Evolutionary conservation across 2,329 filamentous ascomycete genomes (phyloP), one percentile per base, ranked within the genome.

Genomic region (Incumbomyces lentus): DNA sequence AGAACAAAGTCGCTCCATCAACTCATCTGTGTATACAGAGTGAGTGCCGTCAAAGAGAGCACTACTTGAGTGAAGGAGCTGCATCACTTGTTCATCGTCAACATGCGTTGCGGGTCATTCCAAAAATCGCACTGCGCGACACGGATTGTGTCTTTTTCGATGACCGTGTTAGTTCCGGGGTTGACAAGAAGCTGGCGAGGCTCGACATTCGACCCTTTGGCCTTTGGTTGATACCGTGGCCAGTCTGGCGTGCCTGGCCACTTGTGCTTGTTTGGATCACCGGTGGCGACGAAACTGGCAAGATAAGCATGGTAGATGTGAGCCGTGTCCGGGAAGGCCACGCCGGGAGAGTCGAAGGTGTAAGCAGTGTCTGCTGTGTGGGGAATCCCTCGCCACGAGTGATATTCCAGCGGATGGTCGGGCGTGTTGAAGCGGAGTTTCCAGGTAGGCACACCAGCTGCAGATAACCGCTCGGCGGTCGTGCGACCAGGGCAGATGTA

Each of bases 391-490:
- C 71, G 0, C 72, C 68, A 7, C 65, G 64, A 11, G 68, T 52
- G 1, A 71, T 55, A 0, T 63, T 68, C 5, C 64, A 64, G 3
- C 70, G 64, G 0, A 74, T 56, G 0, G 74, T 74, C 75, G 75
- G 76, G 54, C 74, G 71, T 50, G 76, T 76, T 2, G 75, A 55
- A 39, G 70, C 76, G 0, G 75, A 66, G 0, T 71, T 66, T 0
- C 22, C 22, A 26, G 22, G 22, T 26, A 59, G 56, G 0, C 60
- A 52, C 10, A 8, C 34, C 12, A 62, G 56, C n/a, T 53, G 45
- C 1, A 8, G 22, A 26, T 4, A 26, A 8, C 5, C 22, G 22
- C 22, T 4, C 22, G 22, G 66, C 69, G 0, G 70, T 73, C 47
- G 72, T 69, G 1, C 68, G 64, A 0, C 72, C 69, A 0, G 71